phyloP scores from a whole-genome alignment of 306 rosid genomes.

The Ammopiptanthus mongolicus region DNA sequence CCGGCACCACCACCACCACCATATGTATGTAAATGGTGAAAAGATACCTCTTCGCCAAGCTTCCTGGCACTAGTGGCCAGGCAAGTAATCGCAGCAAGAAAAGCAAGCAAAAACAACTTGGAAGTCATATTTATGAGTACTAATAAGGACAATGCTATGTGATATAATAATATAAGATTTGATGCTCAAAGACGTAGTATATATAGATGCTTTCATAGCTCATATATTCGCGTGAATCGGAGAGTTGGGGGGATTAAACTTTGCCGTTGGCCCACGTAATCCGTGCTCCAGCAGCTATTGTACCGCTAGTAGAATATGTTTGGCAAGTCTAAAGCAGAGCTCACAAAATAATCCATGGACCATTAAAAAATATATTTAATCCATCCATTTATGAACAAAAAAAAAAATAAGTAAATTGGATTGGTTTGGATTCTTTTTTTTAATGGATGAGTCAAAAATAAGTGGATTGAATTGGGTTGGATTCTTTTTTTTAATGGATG shows the following conservation, averaged over 20 bases:
- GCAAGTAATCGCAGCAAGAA: conserved; percentile 22
- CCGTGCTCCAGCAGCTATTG: conserved; percentile 24
- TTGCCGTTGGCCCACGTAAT: conserved; percentile 14
- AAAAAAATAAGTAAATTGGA: no score
- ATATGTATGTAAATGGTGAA: conserved; percentile 24
- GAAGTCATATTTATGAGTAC: conserved; percentile 12
- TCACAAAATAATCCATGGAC: no score
- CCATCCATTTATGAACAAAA: no score
- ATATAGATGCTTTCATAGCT: background rate
- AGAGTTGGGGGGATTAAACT: conserved; percentile 2
- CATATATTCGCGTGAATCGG: background rate
- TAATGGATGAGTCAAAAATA: no score
- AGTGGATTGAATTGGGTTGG: no score
- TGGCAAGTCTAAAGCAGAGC: no score
- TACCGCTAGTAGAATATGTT: no score
- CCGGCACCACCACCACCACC: conserved; percentile 17
- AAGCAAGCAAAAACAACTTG: conserved; percentile 34
- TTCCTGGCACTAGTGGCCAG: conserved; percentile 26
- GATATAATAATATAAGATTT: background rate
- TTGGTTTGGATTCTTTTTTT: no score
- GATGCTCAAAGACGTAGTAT: background rate
- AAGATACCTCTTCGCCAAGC: conserved; percentile 19
- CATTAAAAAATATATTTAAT: no score
- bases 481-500: no score
- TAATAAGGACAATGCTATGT: background rate